phyloP scores from a whole-genome alignment of 192 early-diverging fungal genomes.

The Chytriomyces confervae region DNA sequence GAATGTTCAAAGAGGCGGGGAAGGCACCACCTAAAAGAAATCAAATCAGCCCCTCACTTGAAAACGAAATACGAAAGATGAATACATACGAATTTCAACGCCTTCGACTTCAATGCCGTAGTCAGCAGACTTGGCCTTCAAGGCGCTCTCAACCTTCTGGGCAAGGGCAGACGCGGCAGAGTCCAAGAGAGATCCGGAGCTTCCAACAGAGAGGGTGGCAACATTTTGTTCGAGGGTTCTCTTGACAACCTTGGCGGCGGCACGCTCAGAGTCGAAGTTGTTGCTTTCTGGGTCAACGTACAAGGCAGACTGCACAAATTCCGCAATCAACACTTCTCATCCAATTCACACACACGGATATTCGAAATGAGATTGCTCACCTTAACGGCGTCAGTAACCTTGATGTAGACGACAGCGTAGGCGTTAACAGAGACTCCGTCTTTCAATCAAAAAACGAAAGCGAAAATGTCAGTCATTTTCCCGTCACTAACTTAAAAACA shows the following conservation, averaged over 20 bases:
- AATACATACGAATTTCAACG: constrained; percentile 57
- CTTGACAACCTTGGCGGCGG: constrained; percentile 55
- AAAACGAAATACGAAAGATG: background rate
- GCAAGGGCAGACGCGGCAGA: constrained; percentile 43
- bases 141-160: constrained; percentile 45
- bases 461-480: background rate
- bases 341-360: constrained; percentile 9
- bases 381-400: constrained; percentile 52
- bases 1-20: constrained; percentile 44
- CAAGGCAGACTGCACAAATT: constrained; percentile 47
- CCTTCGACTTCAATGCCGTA: constrained; percentile 47
- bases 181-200: constrained; percentile 37
- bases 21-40: constrained; percentile 51
- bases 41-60: background rate
- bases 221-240: constrained; percentile 48
- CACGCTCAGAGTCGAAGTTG: constrained; percentile 58
- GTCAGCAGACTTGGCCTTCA: constrained; percentile 46
- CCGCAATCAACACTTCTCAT: background rate
- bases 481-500: too few species aligned
- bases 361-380: constrained; percentile 34
- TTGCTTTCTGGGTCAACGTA: constrained; percentile 59
- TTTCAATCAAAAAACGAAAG: constrained; percentile 5
- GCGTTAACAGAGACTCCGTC: constrained; percentile 56
- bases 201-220: constrained; percentile 40
- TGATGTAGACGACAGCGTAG: constrained; percentile 56